Conservation (phyloP, 2,329 filamentous ascomycete species). For the Ascochyta pisi region DNA sequence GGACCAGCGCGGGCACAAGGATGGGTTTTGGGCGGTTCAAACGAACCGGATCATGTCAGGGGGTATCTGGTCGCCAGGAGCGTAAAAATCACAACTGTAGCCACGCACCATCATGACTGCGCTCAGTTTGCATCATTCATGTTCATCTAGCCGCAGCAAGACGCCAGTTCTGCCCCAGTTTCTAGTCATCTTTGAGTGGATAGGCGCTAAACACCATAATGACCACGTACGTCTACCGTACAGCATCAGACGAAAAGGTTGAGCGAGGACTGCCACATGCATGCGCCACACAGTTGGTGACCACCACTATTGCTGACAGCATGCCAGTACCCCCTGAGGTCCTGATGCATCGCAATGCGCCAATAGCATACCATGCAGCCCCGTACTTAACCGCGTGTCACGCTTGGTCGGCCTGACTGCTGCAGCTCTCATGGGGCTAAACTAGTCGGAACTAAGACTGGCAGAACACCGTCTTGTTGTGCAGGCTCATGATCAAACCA, state of each 20-base stretch:
- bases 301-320: neutral
- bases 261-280: neutral
- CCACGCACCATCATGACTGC: conserved; percentile 24
- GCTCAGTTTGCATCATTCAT: conserved; percentile 24
- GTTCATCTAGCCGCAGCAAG: conserved; percentile 32
- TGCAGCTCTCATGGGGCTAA: too few species aligned
- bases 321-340: neutral
- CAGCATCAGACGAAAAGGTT: neutral
- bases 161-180: conserved; percentile 1
- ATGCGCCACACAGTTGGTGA: conserved; percentile 4
- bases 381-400: conserved; percentile 33
- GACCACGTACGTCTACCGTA: neutral
- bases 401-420: conserved; percentile 29
- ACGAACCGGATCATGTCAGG: conserved; percentile 44
- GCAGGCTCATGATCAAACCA: too few species aligned
- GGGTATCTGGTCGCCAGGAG: conserved; percentile 41
- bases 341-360: neutral
- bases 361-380: conserved; percentile 3
- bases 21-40: conserved; percentile 33
- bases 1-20: conserved; percentile 40
- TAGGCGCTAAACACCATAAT: conserved; percentile 9
- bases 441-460: too few species aligned
- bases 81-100: conserved; percentile 27
- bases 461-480: too few species aligned
- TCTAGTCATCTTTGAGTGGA: conserved; percentile 29